Evolutionary conservation across 1,284 basidiomycete species (phyloP).

Genomic region (Malassezia nana): DNA sequence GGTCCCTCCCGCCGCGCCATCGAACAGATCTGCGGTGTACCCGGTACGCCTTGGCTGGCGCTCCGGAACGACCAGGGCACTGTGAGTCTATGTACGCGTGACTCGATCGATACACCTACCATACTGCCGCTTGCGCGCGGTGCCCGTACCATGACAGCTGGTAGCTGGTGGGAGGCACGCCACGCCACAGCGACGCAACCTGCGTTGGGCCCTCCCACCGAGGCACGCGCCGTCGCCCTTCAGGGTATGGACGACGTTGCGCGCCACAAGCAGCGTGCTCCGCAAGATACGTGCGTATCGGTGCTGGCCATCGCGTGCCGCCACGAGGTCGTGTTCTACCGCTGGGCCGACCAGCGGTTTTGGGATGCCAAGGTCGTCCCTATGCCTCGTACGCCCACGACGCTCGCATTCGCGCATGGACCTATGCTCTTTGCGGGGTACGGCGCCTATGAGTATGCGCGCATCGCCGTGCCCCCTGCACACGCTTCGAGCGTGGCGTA

Average conservation of each 20-base stretch:
- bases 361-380: conserved; percentile 65
- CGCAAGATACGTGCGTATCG: conserved; percentile 53
- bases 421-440: conserved; percentile 4
- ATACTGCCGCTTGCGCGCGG: neutral
- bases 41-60: neutral
- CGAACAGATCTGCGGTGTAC: conserved; percentile 6
- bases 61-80: neutral
- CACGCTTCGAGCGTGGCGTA: conserved; percentile 7
- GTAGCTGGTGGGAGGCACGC: conserved; percentile 9
- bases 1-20: conserved; percentile 1
- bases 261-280: conserved; percentile 6
- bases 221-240: conserved; percentile 6
- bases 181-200: neutral
- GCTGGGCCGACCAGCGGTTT: conserved; percentile 70
- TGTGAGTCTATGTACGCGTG: neutral
- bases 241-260: conserved; percentile 20
- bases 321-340: conserved; percentile 71
- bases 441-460: conserved; percentile 1
- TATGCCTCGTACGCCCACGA: conserved; percentile 74
- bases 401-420: conserved; percentile 50
- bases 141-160: neutral
- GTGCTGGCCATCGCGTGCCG: conserved; percentile 73
- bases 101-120: neutral
- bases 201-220: neutral
- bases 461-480: conserved; percentile 1